Conservation (phyloP, 1,284 basidiomycete genomes). For the Rhodotorula sp. region DNA sequence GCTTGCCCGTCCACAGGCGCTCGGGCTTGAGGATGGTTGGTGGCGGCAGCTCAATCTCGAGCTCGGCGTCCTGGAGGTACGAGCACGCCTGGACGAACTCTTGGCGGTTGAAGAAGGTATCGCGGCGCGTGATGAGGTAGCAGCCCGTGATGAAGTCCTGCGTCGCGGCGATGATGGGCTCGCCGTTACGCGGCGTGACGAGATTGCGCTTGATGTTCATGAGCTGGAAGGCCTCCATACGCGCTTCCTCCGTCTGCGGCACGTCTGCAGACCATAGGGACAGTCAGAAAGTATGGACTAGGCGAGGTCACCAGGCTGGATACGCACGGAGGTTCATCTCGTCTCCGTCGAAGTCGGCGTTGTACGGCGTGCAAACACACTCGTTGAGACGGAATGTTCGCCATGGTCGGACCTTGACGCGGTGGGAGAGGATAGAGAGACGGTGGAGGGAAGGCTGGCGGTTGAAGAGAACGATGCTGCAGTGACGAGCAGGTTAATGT, state of each 20-base stretch:
- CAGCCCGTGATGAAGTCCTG: slow-evolving; percentile 99
- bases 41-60: slow-evolving; percentile 93
- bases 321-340: slow-evolving; percentile 97
- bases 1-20: slow-evolving; percentile 96
- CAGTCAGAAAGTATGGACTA: neutral
- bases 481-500: neutral
- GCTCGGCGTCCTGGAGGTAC: slow-evolving; percentile 86
- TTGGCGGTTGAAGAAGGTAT: slow-evolving; percentile 88
- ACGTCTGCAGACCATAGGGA: slow-evolving; percentile 66
- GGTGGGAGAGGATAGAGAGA: slow-evolving; percentile 98
- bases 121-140: slow-evolving; percentile 88
- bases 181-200: slow-evolving; percentile 94
- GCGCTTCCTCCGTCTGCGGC: slow-evolving; percentile 97
- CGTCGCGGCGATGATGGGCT: slow-evolving; percentile 97
- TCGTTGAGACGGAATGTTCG: slow-evolving; percentile 96
- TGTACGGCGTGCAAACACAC: slow-evolving; percentile 99
- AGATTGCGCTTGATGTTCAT: slow-evolving; percentile 99
- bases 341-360: slow-evolving; percentile 99
- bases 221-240: slow-evolving; percentile 94
- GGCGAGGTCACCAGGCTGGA: neutral
- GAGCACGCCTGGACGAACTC: slow-evolving; percentile 97
- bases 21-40: slow-evolving; percentile 93
- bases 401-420: slow-evolving; percentile 95
- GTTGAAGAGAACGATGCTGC: slow-evolving; percentile 89
- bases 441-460: slow-evolving; percentile 98